Evolutionary conservation across 1,284 basidiomycete species (phyloP).

Genomic region (Trametes pubescens): DNA sequence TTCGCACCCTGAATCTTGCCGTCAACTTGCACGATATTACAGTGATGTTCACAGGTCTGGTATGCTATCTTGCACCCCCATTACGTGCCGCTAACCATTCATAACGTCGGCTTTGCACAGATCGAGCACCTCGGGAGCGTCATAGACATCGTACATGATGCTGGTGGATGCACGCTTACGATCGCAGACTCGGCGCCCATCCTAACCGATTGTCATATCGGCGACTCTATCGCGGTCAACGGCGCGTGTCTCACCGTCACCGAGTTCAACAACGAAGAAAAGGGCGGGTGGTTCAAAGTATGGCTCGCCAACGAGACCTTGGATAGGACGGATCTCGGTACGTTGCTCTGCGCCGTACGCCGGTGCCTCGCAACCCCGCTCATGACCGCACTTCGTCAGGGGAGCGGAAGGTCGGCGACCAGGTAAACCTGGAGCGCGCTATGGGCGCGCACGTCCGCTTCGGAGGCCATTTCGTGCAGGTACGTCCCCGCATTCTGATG

Average conservation of each 20-base stretch:
- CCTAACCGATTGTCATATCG: conserved; percentile 90
- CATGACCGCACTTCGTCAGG: conserved; percentile 53
- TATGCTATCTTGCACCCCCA: conserved; percentile 45
- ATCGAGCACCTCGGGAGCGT: conserved; percentile 87
- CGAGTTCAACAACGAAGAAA: conserved; percentile 69
- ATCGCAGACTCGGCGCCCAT: conserved; percentile 80
- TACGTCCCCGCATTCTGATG: conserved; percentile 43
- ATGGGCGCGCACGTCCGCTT: conserved; percentile 94
- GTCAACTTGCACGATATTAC: background rate
- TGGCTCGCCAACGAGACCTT: conserved; percentile 97
- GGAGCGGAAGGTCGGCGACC: conserved; percentile 80
- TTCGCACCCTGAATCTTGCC: background rate
- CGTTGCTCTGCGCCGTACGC: conserved; percentile 33
- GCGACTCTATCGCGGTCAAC: conserved; percentile 92
- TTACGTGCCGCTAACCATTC: conserved; percentile 19
- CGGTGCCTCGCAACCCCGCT: background rate
- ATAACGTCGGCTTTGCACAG: conserved; percentile 45
- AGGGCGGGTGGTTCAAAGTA: conserved; percentile 88
- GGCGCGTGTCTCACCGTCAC: conserved; percentile 92
- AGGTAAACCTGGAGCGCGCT: conserved; percentile 94
- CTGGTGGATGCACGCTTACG: conserved; percentile 85
- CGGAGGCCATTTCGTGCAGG: conserved; percentile 98
- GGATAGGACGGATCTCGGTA: conserved; percentile 90
- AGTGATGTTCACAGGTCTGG: conserved; percentile 76
- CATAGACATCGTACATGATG: conserved; percentile 64